Evolutionary conservation across 2,329 filamentous ascomycete genomes (phyloP).

Genomic region (Pseudopithomyces chartarum): DNA sequence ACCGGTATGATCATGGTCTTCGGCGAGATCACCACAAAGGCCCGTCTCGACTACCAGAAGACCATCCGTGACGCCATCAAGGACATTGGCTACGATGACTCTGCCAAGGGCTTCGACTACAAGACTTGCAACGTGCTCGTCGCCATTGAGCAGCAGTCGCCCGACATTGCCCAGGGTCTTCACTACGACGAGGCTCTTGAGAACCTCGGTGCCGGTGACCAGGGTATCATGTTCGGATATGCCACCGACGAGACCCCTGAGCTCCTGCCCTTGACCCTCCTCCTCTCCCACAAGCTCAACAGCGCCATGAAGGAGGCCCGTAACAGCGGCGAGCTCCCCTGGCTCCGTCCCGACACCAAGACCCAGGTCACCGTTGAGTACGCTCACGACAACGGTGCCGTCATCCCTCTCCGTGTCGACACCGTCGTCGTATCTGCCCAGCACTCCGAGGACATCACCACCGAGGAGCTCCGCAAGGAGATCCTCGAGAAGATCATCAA

Average conservation of each 20-base stretch:
- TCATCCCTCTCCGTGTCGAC: constrained; percentile 90
- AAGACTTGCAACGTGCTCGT: constrained; percentile 99
- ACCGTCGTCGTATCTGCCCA: constrained; percentile 97
- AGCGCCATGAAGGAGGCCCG: constrained; percentile 89
- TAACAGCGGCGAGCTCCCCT: constrained; percentile 83
- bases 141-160: constrained; percentile 98
- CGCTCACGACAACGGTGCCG: constrained; percentile 92
- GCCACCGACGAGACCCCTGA: constrained; percentile 99
- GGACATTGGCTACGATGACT: constrained; percentile 98
- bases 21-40: constrained; percentile 93
- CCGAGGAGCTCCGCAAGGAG: constrained; percentile 90
- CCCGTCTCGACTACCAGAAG: constrained; percentile 96
- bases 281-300: constrained; percentile 97
- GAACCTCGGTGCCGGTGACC: constrained; percentile 97
- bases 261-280: constrained; percentile 90
- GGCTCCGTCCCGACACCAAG: constrained; percentile 99
- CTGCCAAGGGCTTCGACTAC: constrained; percentile 98
- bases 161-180: constrained; percentile 98
- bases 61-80: constrained; percentile 93
- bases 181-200: constrained; percentile 98
- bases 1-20: constrained; percentile 95
- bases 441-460: constrained; percentile 86
- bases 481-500: constrained; percentile 98
- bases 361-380: constrained; percentile 99
- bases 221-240: constrained; percentile 99